These are phyloP conservation scores for Sistotremastrum suecicum DNA, from an alignment of 768 basidiomycete genomes.

Conservation along the genomic window DNA sequence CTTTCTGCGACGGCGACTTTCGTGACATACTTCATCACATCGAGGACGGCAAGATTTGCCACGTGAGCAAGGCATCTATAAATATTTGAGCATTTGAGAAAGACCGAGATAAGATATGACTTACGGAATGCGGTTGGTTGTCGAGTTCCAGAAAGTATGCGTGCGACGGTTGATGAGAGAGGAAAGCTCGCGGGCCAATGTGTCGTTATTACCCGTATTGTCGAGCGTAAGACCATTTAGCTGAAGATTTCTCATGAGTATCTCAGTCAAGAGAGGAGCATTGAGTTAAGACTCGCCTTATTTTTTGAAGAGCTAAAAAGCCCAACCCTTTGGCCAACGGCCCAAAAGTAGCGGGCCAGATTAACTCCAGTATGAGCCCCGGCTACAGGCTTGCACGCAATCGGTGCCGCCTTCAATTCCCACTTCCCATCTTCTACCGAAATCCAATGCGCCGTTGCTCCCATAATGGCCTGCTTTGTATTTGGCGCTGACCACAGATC, in stretches of 20 bases:
- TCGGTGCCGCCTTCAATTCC: slow-evolving; percentile 11
- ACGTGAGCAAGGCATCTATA: slow-evolving; percentile 19
- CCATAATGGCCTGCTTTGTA: slow-evolving; percentile 13
- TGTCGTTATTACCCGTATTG: slow-evolving; percentile 15
- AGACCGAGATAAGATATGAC: slow-evolving; percentile 5
- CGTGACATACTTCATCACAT: slow-evolving; percentile 18
- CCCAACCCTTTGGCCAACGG: slow-evolving; percentile 13
- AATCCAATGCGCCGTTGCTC: slow-evolving; percentile 12
- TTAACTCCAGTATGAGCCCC: slow-evolving; percentile 16
- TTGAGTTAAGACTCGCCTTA: slow-evolving; percentile 17
- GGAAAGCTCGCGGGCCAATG: slow-evolving; percentile 9
- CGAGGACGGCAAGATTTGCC: slow-evolving; percentile 14
- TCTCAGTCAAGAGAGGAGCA: too few relatives aligned
- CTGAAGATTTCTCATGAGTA: slow-evolving; percentile 6
- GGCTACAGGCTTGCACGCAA: slow-evolving; percentile 12
- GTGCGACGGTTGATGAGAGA: slow-evolving; percentile 3
- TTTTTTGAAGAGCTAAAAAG: slow-evolving; percentile 7
- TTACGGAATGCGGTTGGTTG: slow-evolving; percentile 11
- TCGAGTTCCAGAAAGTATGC: slow-evolving; percentile 7
- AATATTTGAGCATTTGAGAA: background rate
- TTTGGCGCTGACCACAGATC: slow-evolving; percentile 11
- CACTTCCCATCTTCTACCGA: slow-evolving; percentile 10
- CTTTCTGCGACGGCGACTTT: slow-evolving; percentile 16
- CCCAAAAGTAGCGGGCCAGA: slow-evolving; percentile 14
- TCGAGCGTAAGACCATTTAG: slow-evolving; percentile 12